Evolutionary conservation across 2,329 filamentous ascomycete genomes (phyloP), one percentile per base, ranked within the genome.

Genomic region (Fusarium nelsonii): DNA sequence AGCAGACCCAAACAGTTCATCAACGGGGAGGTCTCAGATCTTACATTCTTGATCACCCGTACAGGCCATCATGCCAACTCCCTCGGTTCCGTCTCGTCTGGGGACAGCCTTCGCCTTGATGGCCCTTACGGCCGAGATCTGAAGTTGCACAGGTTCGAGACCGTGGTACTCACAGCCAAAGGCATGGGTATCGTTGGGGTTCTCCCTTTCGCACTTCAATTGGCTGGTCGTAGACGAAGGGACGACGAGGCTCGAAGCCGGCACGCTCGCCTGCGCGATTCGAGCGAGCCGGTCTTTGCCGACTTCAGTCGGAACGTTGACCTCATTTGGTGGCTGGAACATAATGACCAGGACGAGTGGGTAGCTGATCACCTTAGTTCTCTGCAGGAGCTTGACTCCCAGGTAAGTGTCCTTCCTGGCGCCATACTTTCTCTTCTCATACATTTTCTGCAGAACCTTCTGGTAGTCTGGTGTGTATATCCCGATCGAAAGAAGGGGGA

Each of bases 91-190:
- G 23, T 52, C 28, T 33, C 33, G 7, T 28, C 28, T 16, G 18
- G 39, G 3, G 33, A 20, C n/a, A 23, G 50, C 15, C 50, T 52
- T n/a, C 28, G 28, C 12, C 50, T 52, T 15, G 37, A 52, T 41
- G 37, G 50, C 12, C 50, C 50, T 26, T 52, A 52, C 18, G 37
- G 50, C 18, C 32, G 33, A 32, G 50, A 52, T n/a, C 30, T 52
- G 9, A 41, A 41, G 28, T 37, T 52, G 1, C n/a, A 52, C 9
- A 52, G 26, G n/a, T 52, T 52, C 33, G 37, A 52, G 20, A 52
- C 50, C 15, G 50, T 52, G 20, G 37, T 52, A 28, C 50, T 52
- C 9, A 52, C 50, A 20, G 37, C 28, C 32, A 52, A 52, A 18
- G 50, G 50, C 9, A 9, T 52, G 9, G 37, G 50, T 8, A 52